Evolutionary conservation across 495 filamentous ascomycete species (phyloP).

Genomic region (Friedmanniomyces endolithicus): DNA sequence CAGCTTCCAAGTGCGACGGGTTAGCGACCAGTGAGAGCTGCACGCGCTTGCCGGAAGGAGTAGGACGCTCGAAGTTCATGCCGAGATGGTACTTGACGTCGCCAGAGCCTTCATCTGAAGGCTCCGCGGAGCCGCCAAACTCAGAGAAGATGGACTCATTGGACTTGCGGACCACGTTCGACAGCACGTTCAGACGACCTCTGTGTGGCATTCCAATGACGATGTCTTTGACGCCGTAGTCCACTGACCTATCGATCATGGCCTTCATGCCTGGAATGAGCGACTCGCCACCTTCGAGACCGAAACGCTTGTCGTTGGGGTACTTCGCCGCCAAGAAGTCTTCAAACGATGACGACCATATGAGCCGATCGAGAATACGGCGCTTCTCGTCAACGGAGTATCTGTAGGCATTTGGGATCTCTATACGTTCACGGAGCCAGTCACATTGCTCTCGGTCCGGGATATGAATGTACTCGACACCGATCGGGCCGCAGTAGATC

Average conservation of each 20-base stretch:
- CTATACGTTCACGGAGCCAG: constrained; percentile 88
- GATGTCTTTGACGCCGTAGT: constrained; percentile 97
- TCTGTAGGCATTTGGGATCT: constrained; percentile 86
- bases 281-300: constrained; percentile 90
- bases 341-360: constrained; percentile 97
- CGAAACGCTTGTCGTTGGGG: constrained; percentile 98
- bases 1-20: constrained; percentile 94
- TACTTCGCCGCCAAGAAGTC: constrained; percentile 89
- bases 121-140: constrained; percentile 79
- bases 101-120: constrained; percentile 89
- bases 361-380: constrained; percentile 88
- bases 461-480: constrained; percentile 97
- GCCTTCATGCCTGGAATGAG: constrained; percentile 99
- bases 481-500: constrained; percentile 93
- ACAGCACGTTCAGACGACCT: constrained; percentile 93
- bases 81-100: constrained; percentile 99
- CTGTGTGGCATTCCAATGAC: constrained; percentile 99
- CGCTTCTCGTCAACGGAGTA: constrained; percentile 97
- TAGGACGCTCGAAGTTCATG: constrained; percentile 99
- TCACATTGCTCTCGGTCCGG: constrained; percentile 95
- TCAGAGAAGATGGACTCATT: constrained; percentile 99
- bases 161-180: constrained; percentile 95
- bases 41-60: constrained; percentile 94
- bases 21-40: constrained; percentile 97
- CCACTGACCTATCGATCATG: constrained; percentile 91